A percentile compares a stretch with the other conserved stretches of the same genome.
phyloP scores from a whole-genome alignment of 192 early-diverging fungal genomes.

The Podila minutissima region DNA sequence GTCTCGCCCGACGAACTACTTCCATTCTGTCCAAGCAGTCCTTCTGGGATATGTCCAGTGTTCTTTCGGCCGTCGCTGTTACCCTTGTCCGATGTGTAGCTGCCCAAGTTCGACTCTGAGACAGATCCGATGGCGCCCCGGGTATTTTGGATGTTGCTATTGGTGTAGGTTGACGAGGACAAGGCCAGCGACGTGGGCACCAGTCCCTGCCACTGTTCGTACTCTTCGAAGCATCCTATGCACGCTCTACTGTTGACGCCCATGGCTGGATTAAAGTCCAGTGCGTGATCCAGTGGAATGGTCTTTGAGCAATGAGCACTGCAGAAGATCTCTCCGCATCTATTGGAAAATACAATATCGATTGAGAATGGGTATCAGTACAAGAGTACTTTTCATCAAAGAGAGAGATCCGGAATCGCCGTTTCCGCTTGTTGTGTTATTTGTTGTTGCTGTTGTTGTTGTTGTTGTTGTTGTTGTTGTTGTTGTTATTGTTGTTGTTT shows the following conservation, averaged over 20 bases:
- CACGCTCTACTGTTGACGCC: slow-evolving; percentile 38
- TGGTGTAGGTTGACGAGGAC: neutral
- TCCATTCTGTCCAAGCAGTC: slow-evolving; percentile 15
- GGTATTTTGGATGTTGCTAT: slow-evolving; percentile 8
- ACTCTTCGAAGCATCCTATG: slow-evolving; percentile 40
- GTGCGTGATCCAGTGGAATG: slow-evolving; percentile 34
- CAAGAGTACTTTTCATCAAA: neutral
- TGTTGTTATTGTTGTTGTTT: neutral
- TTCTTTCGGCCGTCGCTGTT: slow-evolving; percentile 7
- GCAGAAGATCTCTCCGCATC: slow-evolving; percentile 52
- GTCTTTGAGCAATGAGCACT: slow-evolving; percentile 49
- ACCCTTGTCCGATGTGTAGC: slow-evolving; percentile 5
- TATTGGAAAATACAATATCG: slow-evolving; percentile 9
- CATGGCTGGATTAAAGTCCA: slow-evolving; percentile 40
- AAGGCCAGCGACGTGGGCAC: slow-evolving; percentile 7
- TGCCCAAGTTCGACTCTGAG: slow-evolving; percentile 15
- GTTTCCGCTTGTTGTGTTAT: neutral
- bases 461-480: neutral
- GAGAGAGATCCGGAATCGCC: too few species aligned
- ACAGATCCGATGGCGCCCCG: slow-evolving; percentile 13
- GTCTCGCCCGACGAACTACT: slow-evolving; percentile 15
- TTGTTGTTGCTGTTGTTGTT: neutral
- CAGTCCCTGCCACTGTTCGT: slow-evolving; percentile 46
- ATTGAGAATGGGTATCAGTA: too few species aligned
- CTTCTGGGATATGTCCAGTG: slow-evolving; percentile 20